Evolutionary conservation across 2,329 filamentous ascomycete species (phyloP).

Genomic region (Xylariaceae sp.): DNA sequence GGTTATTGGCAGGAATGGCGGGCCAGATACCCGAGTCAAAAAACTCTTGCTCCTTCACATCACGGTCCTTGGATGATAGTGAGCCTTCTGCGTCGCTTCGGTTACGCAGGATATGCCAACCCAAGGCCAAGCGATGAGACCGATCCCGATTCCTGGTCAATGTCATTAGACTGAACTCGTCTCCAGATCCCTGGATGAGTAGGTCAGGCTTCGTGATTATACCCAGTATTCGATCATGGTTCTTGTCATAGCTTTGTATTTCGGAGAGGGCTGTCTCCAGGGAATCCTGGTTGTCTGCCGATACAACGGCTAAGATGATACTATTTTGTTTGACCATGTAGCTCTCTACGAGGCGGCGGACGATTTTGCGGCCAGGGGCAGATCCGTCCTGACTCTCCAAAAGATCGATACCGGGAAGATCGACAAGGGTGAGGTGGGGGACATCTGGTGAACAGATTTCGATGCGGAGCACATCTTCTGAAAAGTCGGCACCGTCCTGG

Average conservation of each 20-base stretch:
- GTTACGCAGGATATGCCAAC: constrained; percentile 54
- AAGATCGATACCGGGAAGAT: constrained; percentile 48
- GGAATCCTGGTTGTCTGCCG: constrained; percentile 46
- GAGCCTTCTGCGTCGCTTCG: constrained; percentile 34
- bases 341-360: constrained; percentile 38
- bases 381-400: constrained; percentile 34
- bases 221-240: constrained; percentile 47
- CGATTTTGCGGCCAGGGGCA: constrained; percentile 29
- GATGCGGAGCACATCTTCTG: constrained; percentile 44
- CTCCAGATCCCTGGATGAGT: constrained; percentile 35
- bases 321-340: constrained; percentile 58
- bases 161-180: constrained; percentile 38
- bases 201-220: constrained; percentile 56
- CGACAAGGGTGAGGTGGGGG: constrained; percentile 49
- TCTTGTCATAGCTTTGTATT: constrained; percentile 41
- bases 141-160: constrained; percentile 34
- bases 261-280: constrained; percentile 49
- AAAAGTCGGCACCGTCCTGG: constrained; percentile 35
- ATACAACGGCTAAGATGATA: constrained; percentile 55
- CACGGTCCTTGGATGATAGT: constrained; percentile 26
- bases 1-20: constrained; percentile 28
- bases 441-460: constrained; percentile 43
- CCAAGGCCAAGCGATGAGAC: constrained; percentile 36
- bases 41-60: constrained; percentile 33
- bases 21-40: constrained; percentile 33